These are phyloP conservation scores for Claviceps pusilla DNA, from an alignment of 2,329 filamentous ascomycete species.

Conservation along the genomic window DNA sequence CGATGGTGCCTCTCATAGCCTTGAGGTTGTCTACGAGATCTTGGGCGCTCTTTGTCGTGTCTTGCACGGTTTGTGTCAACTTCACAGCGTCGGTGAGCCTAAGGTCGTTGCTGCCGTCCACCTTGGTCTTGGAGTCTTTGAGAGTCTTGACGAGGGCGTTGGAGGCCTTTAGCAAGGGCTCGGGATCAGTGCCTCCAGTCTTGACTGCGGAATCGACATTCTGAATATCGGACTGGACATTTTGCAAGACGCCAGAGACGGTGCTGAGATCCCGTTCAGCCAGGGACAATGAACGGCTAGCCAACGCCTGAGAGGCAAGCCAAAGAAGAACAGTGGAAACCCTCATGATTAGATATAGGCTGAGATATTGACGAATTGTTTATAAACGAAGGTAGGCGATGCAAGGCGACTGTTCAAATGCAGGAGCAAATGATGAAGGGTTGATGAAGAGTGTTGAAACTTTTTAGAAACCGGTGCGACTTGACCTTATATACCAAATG, in stretches of 20 bases:
- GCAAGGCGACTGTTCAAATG: background rate
- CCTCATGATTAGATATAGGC: background rate
- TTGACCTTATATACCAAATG: background rate
- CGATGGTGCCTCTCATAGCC: constrained; percentile 11
- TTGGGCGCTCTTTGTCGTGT: constrained; percentile 12
- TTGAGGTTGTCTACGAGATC: constrained; percentile 12
- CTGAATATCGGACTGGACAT: constrained; percentile 7
- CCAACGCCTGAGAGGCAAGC: background rate
- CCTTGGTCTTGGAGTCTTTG: constrained; percentile 7
- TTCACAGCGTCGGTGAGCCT: constrained; percentile 7
- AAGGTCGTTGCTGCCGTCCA: constrained; percentile 3
- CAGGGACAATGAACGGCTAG: background rate
- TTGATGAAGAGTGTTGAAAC: background rate
- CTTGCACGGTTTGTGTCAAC: constrained; percentile 6
- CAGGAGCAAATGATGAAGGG: background rate
- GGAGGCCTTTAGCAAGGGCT: constrained; percentile 8
- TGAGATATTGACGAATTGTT: background rate
- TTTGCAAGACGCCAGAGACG: constrained; percentile 6
- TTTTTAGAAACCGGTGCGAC: background rate
- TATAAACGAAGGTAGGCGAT: background rate
- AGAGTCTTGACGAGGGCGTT: constrained; percentile 9
- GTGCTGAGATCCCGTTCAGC: constrained; percentile 4
- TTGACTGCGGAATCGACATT: constrained; percentile 11
- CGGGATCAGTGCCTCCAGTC: constrained; percentile 9
- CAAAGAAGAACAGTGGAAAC: background rate